Base-by-base conservation (phyloP, 495 filamentous ascomycete species). In the Annulohypoxylon stygium region DNA sequence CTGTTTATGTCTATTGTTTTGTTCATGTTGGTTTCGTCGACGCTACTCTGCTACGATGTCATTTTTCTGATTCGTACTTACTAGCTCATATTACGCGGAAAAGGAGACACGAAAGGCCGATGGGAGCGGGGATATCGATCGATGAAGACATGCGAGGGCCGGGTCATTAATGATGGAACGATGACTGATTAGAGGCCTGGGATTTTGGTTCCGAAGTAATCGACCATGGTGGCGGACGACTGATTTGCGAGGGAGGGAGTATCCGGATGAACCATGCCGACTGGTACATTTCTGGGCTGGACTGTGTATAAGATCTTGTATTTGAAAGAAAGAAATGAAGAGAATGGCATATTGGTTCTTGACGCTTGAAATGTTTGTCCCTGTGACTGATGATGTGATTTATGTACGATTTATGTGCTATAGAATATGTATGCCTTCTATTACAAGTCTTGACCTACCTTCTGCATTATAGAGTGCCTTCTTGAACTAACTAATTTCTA, bases 231-330 rank as follows among this genome's bases (percentile, higher is more conserved):
- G 9, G 26, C 14, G 16, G 61, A 41, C 34, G 53, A 57, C 16
- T 47, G 43, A 18, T n/a, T 65, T 53, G 54, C 5, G 12, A 20
- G 30, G 9, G 30, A 5, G 9, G 30, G 14, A 37, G 30, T 37
- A 20, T 10, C 20, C 5, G 62, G 48, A 54, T 43, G 47, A 20
- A 26, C 9, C 34, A n/a, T 43, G 50, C 43, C 41, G 26, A 57
- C 20, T 14, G 70, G 36, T 54, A 61, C 10, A 23, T 8, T 48
- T 30, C 59, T 47, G 43, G 43, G 43, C 33, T 39, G 39, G 25
- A 25, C 36, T 63, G 34, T 53, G 70, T 67, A 68, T 73, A 64
- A 47, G 64, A 73, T 73, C 43, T 68, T 68, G 64, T 73, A 73
- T 50, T 68, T 58, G 26, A 51, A 51, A 26, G 6, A 14, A 53